phyloP scores from a whole-genome alignment of 495 filamentous ascomycete genomes.

The Neohortaea acidophila region DNA sequence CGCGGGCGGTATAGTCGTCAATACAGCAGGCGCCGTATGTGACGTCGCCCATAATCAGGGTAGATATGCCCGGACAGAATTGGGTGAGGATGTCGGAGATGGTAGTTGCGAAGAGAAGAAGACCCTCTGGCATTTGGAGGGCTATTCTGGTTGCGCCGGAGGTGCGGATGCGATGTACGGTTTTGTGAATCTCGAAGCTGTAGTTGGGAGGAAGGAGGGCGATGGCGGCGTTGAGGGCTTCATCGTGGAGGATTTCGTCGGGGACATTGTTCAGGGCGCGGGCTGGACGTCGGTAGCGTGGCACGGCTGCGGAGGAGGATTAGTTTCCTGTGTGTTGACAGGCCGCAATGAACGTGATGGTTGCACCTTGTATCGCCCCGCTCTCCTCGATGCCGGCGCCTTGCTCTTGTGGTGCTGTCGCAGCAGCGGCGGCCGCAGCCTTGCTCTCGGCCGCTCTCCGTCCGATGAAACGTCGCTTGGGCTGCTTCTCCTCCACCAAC shows the following conservation, averaged over 20 bases:
- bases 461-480: constrained; percentile 28
- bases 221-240: constrained; percentile 80
- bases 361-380: constrained; percentile 29
- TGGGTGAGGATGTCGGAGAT: constrained; percentile 92
- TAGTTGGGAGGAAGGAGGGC: constrained; percentile 81
- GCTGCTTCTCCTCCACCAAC: constrained; percentile 19
- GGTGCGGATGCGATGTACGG: constrained; percentile 80
- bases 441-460: constrained; percentile 23
- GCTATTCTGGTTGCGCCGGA: constrained; percentile 64
- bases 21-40: constrained; percentile 99
- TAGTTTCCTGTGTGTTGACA: background rate
- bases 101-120: constrained; percentile 90
- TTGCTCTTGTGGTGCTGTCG: constrained; percentile 16
- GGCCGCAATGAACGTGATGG: background rate
- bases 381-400: constrained; percentile 26
- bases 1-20: constrained; percentile 92
- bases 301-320: constrained; percentile 19
- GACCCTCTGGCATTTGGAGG: constrained; percentile 90
- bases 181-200: constrained; percentile 96
- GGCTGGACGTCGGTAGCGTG: constrained; percentile 47
- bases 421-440: constrained; percentile 19
- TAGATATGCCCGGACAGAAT: constrained; percentile 83
- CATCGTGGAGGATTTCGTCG: constrained; percentile 66
- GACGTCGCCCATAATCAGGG: constrained; percentile 97
- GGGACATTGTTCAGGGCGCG: constrained; percentile 82